phyloP scores from a whole-genome alignment of 2,329 filamentous ascomycete genomes.

The Hymenoscyphus fraxineus region DNA sequence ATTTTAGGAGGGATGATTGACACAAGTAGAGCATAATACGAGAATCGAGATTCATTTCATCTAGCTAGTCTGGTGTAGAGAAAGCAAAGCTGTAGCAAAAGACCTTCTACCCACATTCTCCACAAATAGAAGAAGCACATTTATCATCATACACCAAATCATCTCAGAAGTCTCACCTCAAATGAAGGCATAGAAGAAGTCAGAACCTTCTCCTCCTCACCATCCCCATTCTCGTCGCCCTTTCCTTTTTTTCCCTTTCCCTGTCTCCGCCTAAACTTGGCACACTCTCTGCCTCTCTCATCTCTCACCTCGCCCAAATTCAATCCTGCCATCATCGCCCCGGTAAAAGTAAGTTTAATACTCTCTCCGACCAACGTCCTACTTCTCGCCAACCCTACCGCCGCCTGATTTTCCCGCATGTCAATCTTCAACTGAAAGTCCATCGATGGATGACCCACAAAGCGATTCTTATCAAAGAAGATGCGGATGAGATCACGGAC shows the following conservation, averaged over 20 bases:
- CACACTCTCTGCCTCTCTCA: not conserved
- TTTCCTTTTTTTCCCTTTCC: not conserved
- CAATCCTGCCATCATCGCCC: not conserved
- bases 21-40: no score
- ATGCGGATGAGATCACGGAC: not conserved
- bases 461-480: not conserved
- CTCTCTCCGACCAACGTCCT: not conserved
- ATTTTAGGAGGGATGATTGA: no score
- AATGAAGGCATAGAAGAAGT: not conserved
- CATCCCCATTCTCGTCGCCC: not conserved
- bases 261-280: not conserved
- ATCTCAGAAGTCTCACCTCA: not conserved
- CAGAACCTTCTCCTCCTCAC: not conserved
- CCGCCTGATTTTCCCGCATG: not conserved
- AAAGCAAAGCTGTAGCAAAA: not conserved
- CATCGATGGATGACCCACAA: not conserved
- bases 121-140: not conserved
- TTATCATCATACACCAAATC: not conserved
- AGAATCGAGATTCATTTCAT: no score
- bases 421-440: slow-evolving; percentile 1
- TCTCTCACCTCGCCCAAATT: not conserved
- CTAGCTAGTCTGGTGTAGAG: no score
- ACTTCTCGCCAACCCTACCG: not conserved
- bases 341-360: not conserved
- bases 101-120: not conserved